A percentile compares a stretch with the other conserved stretches of the same genome.
phyloP scores from a whole-genome alignment of 495 filamentous ascomycete species.

The Xanthoparmelia taractica region DNA sequence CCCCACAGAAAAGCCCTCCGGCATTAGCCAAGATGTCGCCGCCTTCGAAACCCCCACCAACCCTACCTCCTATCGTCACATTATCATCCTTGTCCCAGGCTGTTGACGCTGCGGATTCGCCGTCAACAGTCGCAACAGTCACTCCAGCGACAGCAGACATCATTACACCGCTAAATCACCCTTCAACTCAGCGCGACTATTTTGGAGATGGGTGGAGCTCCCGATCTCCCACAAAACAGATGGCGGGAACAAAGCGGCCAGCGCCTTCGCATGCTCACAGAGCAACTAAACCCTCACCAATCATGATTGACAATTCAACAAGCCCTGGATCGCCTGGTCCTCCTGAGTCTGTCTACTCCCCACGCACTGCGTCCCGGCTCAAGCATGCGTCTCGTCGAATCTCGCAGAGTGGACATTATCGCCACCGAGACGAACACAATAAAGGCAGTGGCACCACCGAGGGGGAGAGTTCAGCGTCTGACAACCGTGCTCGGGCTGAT shows the following conservation, averaged over 20 bases:
- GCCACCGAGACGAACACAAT: conserved; percentile 18
- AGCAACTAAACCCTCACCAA: conserved; percentile 12
- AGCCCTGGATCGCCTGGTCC: conserved; percentile 18
- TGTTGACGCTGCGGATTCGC: conserved; percentile 32
- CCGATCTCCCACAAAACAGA: conserved; percentile 17
- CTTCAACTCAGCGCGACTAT: conserved; percentile 29
- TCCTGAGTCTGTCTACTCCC: conserved; percentile 19
- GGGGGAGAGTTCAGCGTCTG: conserved; percentile 28
- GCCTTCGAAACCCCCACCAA: conserved; percentile 26
- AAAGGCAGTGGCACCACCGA: conserved; percentile 29
- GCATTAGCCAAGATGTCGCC: conserved; percentile 11
- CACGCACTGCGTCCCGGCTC: conserved; percentile 24
- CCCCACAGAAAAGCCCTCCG: conserved; percentile 18
- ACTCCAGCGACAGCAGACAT: conserved; percentile 30
- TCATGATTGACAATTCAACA: conserved; percentile 18
- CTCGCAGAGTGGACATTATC: conserved; percentile 14
- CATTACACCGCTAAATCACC: conserved; percentile 19
- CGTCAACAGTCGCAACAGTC: conserved; percentile 31
- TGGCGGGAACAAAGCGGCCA: conserved; percentile 7
- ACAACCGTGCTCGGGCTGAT: conserved; percentile 26
- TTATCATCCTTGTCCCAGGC: conserved; percentile 36
- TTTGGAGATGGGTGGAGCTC: conserved; percentile 31
- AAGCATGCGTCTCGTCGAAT: conserved; percentile 26
- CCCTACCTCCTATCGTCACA: conserved; percentile 35
- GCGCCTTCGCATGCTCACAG: conserved; percentile 11